Conservation (phyloP, 2,329 filamentous ascomycete species). For the Ophiobolus disseminans region DNA sequence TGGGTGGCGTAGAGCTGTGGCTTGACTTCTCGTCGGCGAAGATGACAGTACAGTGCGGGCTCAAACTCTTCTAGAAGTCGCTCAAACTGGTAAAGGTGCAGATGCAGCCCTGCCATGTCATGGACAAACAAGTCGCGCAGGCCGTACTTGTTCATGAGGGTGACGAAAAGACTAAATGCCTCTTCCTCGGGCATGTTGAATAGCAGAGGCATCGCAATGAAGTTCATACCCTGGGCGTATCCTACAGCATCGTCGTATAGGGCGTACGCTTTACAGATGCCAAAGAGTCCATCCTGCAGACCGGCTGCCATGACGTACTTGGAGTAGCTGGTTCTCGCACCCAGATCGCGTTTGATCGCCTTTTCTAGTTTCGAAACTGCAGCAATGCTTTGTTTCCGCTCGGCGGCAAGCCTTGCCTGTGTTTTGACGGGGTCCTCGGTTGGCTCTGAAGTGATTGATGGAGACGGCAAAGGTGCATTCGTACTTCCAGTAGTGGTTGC, state of each 20-base stretch:
- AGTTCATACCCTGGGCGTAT: constrained; percentile 99
- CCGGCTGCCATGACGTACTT: constrained; percentile 92
- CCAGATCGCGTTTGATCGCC: constrained; percentile 86
- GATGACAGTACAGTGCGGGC: constrained; percentile 91
- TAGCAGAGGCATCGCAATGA: constrained; percentile 92
- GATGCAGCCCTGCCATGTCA: constrained; percentile 95
- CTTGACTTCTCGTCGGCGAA: constrained; percentile 84
- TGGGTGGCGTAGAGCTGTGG: constrained; percentile 96
- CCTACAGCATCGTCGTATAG: constrained; percentile 93
- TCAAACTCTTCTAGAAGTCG: constrained; percentile 91
- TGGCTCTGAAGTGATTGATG: constrained; percentile 62
- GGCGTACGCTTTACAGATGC: constrained; percentile 96
- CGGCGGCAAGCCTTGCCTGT: constrained; percentile 68
- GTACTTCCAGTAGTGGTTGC: constrained; percentile 59
- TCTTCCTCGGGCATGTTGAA: constrained; percentile 99
- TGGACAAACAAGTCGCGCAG: constrained; percentile 91
- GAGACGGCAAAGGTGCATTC: constrained; percentile 51
- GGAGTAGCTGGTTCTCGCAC: constrained; percentile 91
- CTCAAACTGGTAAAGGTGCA: constrained; percentile 94
- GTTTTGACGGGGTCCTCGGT: constrained; percentile 69
- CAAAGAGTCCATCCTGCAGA: constrained; percentile 91
- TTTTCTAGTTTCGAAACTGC: constrained; percentile 86
- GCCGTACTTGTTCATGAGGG: constrained; percentile 95
- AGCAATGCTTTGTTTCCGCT: constrained; percentile 76
- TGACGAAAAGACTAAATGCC: constrained; percentile 90